Evolutionary conservation across 2,329 filamentous ascomycete genomes (phyloP), one percentile per base, ranked within the genome.

Genomic region (Pestalotiopsis sp.): DNA sequence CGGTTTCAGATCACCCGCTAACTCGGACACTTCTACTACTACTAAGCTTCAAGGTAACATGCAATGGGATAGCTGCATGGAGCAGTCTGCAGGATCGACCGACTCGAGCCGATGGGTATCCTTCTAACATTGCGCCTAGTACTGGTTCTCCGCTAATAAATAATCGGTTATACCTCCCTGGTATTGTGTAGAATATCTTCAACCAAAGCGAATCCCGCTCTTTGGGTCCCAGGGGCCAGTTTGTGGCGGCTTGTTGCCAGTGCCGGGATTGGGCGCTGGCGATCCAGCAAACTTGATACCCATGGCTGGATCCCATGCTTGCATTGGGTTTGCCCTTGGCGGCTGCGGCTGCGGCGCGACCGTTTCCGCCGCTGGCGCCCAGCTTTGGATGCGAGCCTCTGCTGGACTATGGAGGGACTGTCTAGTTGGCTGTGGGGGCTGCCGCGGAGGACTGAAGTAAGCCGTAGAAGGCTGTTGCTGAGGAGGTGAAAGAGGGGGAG

Each of bases 261-360:
- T 69, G 65, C 71, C 73, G 52, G 76, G 70, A 22, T 71, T 68
- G 30, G 68, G 71, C 14, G 56, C 69, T 64, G 80, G 74, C 17
- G 81, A 70, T 3, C 81, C 85, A 1, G 88, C 88, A 78, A 97
- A 97, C 67, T 89, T 90, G 73, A 97, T 96, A 0, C 91, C 92
- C 84, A 93, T 90, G 2, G 91, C 90, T 0, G 94, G 93, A 66
- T 88, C 90, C 94, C 94, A 97, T 77, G 78, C 86, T 81, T 73
- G 86, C 78, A 77, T 71, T 9, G 74, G 73, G 26, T 70, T 82
- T 73, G 78, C 71, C 62, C 80, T 74, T 20, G 81, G 77, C 35
- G 79, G 81, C 35, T 77, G 77, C 11, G 75, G 77, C 64, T 78
- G 85, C 20, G 89, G 87, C 60, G 85, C 82, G 59, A 85, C 84